Conservation (phyloP, 345 rosid species). For the Garcia nutans region DNA sequence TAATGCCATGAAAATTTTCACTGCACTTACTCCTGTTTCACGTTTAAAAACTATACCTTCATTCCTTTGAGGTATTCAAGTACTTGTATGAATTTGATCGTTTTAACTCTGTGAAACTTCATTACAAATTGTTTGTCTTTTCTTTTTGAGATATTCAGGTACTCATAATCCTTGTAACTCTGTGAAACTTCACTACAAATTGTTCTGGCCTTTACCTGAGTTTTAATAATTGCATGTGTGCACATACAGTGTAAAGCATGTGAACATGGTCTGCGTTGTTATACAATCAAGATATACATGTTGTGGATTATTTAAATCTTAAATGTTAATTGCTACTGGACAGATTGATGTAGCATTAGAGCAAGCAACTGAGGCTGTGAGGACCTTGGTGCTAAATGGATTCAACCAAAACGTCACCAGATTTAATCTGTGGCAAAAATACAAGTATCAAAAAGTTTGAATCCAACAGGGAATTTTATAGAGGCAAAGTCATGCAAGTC, state of each 20-base stretch:
- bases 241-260: neutral
- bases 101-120: no score
- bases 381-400: constrained; percentile 55
- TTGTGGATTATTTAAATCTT: neutral
- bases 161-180: no score
- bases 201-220: neutral
- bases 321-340: constrained; percentile 6
- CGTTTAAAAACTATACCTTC: neutral
- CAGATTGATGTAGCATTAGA: constrained; percentile 67
- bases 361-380: constrained; percentile 70
- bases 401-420: constrained; percentile 55
- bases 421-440: constrained; percentile 76
- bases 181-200: neutral
- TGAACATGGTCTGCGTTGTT: neutral
- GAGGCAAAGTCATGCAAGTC: neutral
- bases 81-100: no score
- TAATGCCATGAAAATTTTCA: neutral
- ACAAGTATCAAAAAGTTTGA: constrained; percentile 62
- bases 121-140: no score
- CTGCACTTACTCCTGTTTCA: neutral
- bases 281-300: neutral
- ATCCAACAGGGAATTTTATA: neutral
- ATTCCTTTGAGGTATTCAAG: no score
- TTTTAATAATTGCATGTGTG: neutral
- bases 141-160: no score